Conservation (phyloP, 2,329 filamentous ascomycete genomes). For the Alternaria sp. region DNA sequence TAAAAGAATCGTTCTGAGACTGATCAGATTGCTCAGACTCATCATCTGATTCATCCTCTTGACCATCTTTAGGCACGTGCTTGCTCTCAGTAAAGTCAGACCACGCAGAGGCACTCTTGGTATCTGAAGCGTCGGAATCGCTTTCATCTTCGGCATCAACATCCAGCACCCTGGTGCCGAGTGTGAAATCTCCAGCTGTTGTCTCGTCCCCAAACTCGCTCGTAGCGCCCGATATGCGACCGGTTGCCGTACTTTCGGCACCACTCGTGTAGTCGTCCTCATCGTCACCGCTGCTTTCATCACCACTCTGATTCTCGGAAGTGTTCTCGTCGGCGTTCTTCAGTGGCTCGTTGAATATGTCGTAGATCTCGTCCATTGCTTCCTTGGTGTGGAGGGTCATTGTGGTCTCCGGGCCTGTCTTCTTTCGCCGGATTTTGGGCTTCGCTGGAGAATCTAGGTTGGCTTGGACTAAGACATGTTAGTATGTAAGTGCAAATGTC, state of each 20-base stretch:
- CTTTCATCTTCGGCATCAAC: constrained; percentile 52
- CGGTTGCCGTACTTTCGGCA: constrained; percentile 82
- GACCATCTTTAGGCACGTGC: constrained; percentile 63
- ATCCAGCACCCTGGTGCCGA: constrained; percentile 47
- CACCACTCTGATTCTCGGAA: constrained; percentile 68
- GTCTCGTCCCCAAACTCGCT: constrained; percentile 72
- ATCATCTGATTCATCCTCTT: constrained; percentile 45
- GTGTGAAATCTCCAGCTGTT: constrained; percentile 58
- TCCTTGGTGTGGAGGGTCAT: constrained; percentile 97
- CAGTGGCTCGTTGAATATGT: constrained; percentile 90
- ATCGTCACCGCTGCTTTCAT: constrained; percentile 70
- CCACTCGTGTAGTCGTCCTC: constrained; percentile 75
- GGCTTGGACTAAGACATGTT: constrained; percentile 72
- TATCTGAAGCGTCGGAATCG: constrained; percentile 45
- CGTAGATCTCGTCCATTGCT: constrained; percentile 96
- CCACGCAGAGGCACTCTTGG: constrained; percentile 74
- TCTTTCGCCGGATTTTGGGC: constrained; percentile 75
- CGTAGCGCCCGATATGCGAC: constrained; percentile 67
- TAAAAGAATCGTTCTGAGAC: constrained; percentile 45
- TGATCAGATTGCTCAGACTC: constrained; percentile 41
- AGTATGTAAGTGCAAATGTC: constrained; percentile 11
- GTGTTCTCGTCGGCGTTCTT: constrained; percentile 56
- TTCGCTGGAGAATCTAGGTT: constrained; percentile 89
- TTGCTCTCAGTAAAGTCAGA: constrained; percentile 82
- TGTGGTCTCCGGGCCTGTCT: constrained; percentile 78